phyloP scores from a whole-genome alignment of 1,284 basidiomycete genomes.

The Porodaedalea pini region DNA sequence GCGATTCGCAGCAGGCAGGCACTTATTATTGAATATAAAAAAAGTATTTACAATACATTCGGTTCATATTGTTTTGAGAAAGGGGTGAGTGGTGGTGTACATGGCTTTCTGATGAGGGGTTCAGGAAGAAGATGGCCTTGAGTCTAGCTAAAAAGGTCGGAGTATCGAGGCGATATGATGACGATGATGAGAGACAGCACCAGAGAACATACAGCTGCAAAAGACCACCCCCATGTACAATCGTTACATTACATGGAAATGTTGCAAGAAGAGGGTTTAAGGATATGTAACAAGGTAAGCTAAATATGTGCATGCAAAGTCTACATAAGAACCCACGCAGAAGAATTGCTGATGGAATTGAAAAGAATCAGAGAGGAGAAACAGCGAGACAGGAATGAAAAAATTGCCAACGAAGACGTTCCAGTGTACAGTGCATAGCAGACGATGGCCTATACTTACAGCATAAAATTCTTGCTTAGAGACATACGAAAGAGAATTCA shows the following conservation, averaged over 20 bases:
- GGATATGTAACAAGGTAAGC: conserved; percentile 11
- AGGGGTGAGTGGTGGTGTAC: neutral
- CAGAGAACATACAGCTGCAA: conserved; percentile 2
- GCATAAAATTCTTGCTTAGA: conserved; percentile 33
- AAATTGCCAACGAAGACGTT: conserved; percentile 13
- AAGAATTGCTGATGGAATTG: neutral
- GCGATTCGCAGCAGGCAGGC: neutral
- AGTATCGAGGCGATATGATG: neutral
- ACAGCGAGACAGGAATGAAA: conserved; percentile 17
- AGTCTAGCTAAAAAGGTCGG: neutral
- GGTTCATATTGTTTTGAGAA: neutral
- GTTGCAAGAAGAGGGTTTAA: conserved; percentile 4
- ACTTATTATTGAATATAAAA: neutral
- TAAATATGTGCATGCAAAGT: conserved; percentile 13
- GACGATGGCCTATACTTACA: conserved; percentile 19
- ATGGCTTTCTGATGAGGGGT: conserved; percentile 1
- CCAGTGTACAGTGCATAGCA: conserved; percentile 17
- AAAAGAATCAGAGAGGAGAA: neutral
- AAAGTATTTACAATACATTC: conserved; percentile 14
- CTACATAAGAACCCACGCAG: conserved; percentile 5
- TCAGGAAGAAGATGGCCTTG: conserved; percentile 4
- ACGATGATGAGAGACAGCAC: conserved; percentile 2
- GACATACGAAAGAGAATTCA: conserved; percentile 19
- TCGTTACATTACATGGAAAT: conserved; percentile 13
- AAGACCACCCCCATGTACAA: conserved; percentile 10